Evolutionary conservation across 345 rosid genomes (phyloP), one percentile per base, ranked within the genome.

Genomic region (Lumnitzera racemosa): DNA sequence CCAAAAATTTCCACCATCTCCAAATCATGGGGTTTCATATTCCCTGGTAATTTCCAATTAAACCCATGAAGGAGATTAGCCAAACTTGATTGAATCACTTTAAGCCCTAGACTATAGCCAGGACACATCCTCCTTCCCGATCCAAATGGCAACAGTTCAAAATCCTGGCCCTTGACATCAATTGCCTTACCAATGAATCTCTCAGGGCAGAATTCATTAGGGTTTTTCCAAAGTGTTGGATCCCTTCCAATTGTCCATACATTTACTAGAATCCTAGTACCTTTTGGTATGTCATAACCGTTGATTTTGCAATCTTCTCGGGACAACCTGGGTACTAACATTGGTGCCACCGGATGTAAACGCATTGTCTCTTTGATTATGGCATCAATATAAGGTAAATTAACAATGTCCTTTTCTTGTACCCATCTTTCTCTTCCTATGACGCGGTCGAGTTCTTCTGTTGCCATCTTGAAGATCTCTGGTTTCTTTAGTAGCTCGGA

Each of bases 61-160:
- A 67, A 60, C 20, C 70, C 70, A 43, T 67, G 65, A 14, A 67
- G 23, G 15, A 67, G 55, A 47, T 67, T 60, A 3, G 65, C 70
- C 49, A 67, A 46, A 24, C 65, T 60, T 4, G 61, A 31, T 24
- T 49, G 59, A 11, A 59, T 60, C 59, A 67, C 48, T 47, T 55
- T 60, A 11, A 59, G 48, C 5, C 70, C 80, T 0, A 68, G 67
- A 0, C 60, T 56, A 63, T 67, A 70, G 2, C 79, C 75, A 0
- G 70, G 75, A 15, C 75, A 75, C 24, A 72, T 70, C 58, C 79
- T 63, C 53, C 75, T 61, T 14, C 79, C 79, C 0, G 79, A 27
- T 13, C 79, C 88, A 36, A 83, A 83, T 0, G 85, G 88, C 54
- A 80, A 57, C 54, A 83, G 66, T 14, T 68, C 73, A 16, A 69